Percentiles rank a stretch among this genome's conserved stretches.
phyloP scores from a whole-genome alignment of 495 filamentous ascomycete species.

The Xylaria nigripes region DNA sequence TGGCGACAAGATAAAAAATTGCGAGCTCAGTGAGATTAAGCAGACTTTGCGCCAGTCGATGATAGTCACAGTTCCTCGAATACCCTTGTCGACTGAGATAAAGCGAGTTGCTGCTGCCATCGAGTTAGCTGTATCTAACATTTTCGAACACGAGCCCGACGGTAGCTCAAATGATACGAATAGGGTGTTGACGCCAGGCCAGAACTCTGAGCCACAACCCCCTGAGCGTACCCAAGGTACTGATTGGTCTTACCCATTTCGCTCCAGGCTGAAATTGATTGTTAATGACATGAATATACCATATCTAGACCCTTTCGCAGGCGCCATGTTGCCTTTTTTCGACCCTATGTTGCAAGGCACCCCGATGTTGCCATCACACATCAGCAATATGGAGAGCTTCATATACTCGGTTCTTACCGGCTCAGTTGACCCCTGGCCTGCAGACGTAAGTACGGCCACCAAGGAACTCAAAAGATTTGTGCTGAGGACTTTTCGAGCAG shows the following conservation, averaged over 20 bases:
- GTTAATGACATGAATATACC: neutral
- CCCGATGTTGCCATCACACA: constrained; percentile 10
- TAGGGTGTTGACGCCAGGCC: neutral
- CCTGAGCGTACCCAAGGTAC: constrained; percentile 1
- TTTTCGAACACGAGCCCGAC: neutral
- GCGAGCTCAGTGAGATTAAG: constrained; percentile 3
- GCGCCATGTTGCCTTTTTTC: constrained; percentile 6
- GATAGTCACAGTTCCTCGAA: neutral
- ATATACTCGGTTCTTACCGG: constrained; percentile 6
- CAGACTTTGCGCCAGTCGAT: constrained; percentile 4
- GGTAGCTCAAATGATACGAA: neutral
- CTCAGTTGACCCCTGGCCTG: constrained; percentile 3
- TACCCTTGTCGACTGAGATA: constrained; percentile 2
- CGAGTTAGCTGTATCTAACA: constrained; percentile 2
- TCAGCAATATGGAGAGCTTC: constrained; percentile 5
- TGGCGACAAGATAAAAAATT: constrained; percentile 3
- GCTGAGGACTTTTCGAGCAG: neutral
- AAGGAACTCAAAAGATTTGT: neutral
- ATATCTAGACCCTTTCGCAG: constrained; percentile 3
- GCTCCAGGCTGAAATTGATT: neutral
- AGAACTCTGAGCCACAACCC: neutral
- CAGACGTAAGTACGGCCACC: neutral
- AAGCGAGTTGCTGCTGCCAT: constrained; percentile 5
- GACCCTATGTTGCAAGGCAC: constrained; percentile 9
- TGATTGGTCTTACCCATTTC: neutral